Evolutionary conservation across 345 rosid species (phyloP), one percentile per base, ranked within the genome.

Genomic region (Brassica carinata): DNA sequence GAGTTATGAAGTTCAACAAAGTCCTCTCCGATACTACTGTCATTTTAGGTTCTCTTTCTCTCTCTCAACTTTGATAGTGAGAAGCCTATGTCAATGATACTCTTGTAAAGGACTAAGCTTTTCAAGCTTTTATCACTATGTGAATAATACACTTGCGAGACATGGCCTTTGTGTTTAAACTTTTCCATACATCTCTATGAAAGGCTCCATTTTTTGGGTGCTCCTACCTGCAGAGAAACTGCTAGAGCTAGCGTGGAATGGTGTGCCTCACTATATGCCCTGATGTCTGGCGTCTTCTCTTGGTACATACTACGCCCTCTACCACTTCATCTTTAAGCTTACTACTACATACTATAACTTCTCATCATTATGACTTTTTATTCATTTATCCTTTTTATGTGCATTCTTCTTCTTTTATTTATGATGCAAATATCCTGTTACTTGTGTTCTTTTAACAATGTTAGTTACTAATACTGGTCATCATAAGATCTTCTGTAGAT

Each of bases 161-260:
- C n/a, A 38, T 73, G 29, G 55, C 69, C 29, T 67, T 8, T 64
- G 15, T 73, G 36, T 71, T 58, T 17, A 2, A 61, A 13, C 0
- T 18, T 29, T 64, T 62, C 11, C 62, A 30, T 48, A 18, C 33
- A 33, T 17, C 8, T 66, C 64, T 43, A 31, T 67, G 23, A 30
- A 18, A 40, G 38, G 31, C n/a, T 13, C 18, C 23, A 51, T 18
- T 5, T 59, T 57, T 10, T 2, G 9, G 2, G 55, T 69, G 74
- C 2, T 63, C 65, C 33, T 2, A 68, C 78, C 3, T 84, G 84
- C 87, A 95, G 99, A 95, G 67, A 90, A 86, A 79, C 81, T 95
- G 82, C 97, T 93, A 1, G 98, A 91, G 80, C 75, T 95, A 76
- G 93, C 98, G 33, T 95, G 99, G 99, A 95, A 96, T 89, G 98